Conservation (phyloP, 306 rosid genomes). For the Lagenaria siceraria region DNA sequence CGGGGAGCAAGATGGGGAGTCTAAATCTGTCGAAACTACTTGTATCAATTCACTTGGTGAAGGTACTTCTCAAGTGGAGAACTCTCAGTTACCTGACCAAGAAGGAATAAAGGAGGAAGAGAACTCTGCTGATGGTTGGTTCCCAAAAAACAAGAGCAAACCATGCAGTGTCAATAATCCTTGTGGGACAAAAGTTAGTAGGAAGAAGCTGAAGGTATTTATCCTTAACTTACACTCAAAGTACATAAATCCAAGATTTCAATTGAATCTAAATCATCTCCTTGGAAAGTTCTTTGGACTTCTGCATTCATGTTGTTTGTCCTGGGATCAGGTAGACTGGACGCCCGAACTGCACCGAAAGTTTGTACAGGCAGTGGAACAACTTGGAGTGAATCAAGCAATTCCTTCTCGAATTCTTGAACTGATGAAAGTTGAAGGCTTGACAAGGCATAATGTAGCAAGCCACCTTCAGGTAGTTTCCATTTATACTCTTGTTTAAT, state of each 20-base stretch:
- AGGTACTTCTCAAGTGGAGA: slow-evolving; percentile 21
- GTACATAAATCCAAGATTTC: not conserved
- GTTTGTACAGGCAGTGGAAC: slow-evolving; percentile 86
- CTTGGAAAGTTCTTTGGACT: not conserved
- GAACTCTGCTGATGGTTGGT: slow-evolving; percentile 31
- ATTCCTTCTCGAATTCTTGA: slow-evolving; percentile 97
- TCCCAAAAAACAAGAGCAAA: slow-evolving; percentile 24
- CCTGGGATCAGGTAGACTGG: slow-evolving; percentile 82
- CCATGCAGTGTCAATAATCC: slow-evolving; percentile 22
- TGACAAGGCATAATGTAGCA: slow-evolving; percentile 96
- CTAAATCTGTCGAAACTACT: slow-evolving; percentile 72
- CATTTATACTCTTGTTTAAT: not conserved
- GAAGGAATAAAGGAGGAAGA: slow-evolving; percentile 41
- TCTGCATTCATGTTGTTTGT: not conserved
- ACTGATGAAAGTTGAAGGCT: slow-evolving; percentile 79
- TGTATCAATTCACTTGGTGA: slow-evolving; percentile 30
- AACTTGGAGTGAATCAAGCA: slow-evolving; percentile 90
- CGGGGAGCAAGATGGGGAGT: slow-evolving; percentile 59
- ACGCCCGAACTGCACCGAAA: slow-evolving; percentile 76
- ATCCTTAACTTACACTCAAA: not conserved
- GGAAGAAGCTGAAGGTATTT: slow-evolving; percentile 77
- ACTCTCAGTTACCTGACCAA: slow-evolving; percentile 18
- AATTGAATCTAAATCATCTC: not conserved
- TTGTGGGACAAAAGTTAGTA: slow-evolving; percentile 32
- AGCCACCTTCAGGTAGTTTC: slow-evolving; percentile 83